Evolutionary conservation across 371 early-diverging fungal species (phyloP).

Genomic region (Mucor indicus): DNA sequence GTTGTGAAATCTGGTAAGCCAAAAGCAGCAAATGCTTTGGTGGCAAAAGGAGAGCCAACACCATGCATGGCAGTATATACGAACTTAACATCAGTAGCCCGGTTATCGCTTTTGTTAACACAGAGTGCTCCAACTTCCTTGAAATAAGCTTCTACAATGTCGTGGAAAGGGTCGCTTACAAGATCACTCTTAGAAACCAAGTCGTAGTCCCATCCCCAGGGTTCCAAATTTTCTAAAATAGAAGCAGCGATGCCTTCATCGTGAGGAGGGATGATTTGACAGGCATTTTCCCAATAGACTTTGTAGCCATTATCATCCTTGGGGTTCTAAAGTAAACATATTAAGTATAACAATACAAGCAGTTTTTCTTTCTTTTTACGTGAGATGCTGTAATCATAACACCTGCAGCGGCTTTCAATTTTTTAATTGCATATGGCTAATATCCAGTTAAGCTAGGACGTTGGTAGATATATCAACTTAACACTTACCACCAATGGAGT

Average conservation of each 20-base stretch:
- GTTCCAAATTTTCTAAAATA: conserved; percentile 70
- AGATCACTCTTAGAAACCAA: conserved; percentile 49
- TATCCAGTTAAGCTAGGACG: neutral
- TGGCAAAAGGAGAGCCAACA: conserved; percentile 81
- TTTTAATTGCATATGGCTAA: conserved; percentile 80
- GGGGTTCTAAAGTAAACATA: conserved; percentile 64
- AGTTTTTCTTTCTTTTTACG: too few species aligned
- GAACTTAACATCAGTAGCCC: conserved; percentile 55
- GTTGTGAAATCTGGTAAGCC: conserved; percentile 62
- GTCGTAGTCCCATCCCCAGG: conserved; percentile 77
- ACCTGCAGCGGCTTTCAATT: conserved; percentile 79
- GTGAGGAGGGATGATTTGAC: conserved; percentile 91
- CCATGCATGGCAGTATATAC: conserved; percentile 98
- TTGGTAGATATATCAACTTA: neutral
- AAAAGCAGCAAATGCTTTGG: conserved; percentile 66
- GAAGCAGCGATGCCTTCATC: conserved; percentile 79
- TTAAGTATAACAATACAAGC: neutral
- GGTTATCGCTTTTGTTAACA: conserved; percentile 44
- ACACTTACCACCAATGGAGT: conserved; percentile 80
- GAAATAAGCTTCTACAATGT: conserved; percentile 71
- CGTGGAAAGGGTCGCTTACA: conserved; percentile 51
- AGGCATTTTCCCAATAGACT: conserved; percentile 90
- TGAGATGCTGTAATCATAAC: conserved; percentile 98
- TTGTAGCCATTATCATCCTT: conserved; percentile 99
- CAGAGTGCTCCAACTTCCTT: conserved; percentile 51